These are phyloP conservation scores for Talaromyces marneffei DNA, from an alignment of 2,329 filamentous ascomycete genomes.

Conservation along the genomic window DNA sequence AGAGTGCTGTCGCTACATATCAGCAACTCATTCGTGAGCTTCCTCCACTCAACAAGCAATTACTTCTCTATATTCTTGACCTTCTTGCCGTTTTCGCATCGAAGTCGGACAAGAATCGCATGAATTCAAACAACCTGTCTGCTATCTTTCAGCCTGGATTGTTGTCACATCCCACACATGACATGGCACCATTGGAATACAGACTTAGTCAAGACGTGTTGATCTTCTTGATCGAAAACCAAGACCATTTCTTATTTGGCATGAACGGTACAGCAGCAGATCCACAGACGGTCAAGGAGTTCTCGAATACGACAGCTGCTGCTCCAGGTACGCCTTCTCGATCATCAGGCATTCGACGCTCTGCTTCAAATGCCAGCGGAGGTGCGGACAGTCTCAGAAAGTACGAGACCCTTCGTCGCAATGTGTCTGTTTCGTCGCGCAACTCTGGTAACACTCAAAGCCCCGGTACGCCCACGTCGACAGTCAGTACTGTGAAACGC, in stretches of 20 bases:
- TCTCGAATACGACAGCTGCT: slow-evolving; percentile 59
- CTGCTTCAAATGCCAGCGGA: slow-evolving; percentile 80
- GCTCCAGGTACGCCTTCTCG: slow-evolving; percentile 29
- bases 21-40: slow-evolving; percentile 88
- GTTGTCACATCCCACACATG: slow-evolving; percentile 85
- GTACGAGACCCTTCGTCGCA: slow-evolving; percentile 70
- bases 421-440: slow-evolving; percentile 87
- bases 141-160: slow-evolving; percentile 98
- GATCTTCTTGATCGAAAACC: slow-evolving; percentile 96
- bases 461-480: slow-evolving; percentile 56
- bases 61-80: slow-evolving; percentile 92
- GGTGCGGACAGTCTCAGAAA: slow-evolving; percentile 81
- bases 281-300: slow-evolving; percentile 63
- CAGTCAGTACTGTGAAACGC: slow-evolving; percentile 54
- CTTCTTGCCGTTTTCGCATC: slow-evolving; percentile 93
- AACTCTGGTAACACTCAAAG: slow-evolving; percentile 68
- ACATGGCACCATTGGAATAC: slow-evolving; percentile 94
- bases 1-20: slow-evolving; percentile 72
- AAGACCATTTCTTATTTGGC: slow-evolving; percentile 95
- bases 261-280: slow-evolving; percentile 99
- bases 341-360: slow-evolving; percentile 53
- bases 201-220: slow-evolving; percentile 92
- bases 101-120: slow-evolving; percentile 93
- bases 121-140: slow-evolving; percentile 89
- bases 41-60: slow-evolving; percentile 84